A percentile compares a stretch with the other conserved stretches of the same genome.
phyloP scores from a whole-genome alignment of 306 rosid species.

The Boehmeria nivea region DNA sequence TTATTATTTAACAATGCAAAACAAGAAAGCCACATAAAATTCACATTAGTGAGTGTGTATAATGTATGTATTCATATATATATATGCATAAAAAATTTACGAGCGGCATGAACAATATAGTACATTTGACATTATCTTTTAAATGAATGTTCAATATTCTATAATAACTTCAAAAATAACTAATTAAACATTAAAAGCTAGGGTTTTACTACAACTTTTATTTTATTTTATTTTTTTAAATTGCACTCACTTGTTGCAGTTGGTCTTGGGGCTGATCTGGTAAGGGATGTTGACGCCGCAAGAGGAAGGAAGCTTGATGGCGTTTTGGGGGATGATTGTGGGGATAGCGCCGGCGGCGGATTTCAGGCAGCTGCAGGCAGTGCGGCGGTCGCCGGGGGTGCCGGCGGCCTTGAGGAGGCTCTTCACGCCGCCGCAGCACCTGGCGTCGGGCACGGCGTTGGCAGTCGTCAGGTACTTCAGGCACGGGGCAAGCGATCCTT shows the following conservation, averaged over 20 bases:
- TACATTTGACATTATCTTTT: no score
- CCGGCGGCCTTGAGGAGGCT: not conserved
- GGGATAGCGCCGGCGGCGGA: not conserved
- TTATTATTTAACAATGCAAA: no score
- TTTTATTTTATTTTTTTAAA: no score
- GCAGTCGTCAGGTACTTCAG: not conserved
- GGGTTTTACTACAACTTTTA: no score
- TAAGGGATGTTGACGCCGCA: constrained; percentile 52
- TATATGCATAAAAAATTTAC: no score
- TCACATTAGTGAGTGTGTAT: no score
- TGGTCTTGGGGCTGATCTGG: constrained; percentile 48
- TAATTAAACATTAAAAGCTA: no score
- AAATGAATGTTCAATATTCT: no score
- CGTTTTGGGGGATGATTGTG: not conserved
- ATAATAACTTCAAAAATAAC: no score
- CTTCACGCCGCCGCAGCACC: constrained; percentile 26
- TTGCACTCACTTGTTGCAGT: constrained; percentile 29
- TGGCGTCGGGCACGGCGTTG: not conserved
- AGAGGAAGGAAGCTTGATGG: constrained; percentile 24
- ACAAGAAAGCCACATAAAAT: no score
- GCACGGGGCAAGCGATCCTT: constrained; percentile 17
- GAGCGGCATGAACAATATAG: no score
- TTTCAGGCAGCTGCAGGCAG: constrained; percentile 39
- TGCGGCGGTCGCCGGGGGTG: constrained; percentile 29
- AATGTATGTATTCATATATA: no score